These are phyloP conservation scores for Arabidopsis lyrata DNA, from an alignment of 441 rosid genomes.

Conservation along the genomic window DNA sequence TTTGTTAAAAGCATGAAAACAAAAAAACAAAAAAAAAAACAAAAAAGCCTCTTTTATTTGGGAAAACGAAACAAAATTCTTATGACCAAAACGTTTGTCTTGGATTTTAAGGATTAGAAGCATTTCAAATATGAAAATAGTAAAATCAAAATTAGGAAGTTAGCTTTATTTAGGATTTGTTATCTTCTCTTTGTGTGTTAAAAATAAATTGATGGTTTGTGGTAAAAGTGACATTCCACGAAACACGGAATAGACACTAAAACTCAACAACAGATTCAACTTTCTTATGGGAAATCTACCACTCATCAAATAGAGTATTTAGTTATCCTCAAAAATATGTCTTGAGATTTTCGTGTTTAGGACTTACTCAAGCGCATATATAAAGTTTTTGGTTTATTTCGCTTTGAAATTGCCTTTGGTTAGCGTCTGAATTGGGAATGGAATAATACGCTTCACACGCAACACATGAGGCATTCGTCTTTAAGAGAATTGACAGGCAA, in stretches of 20 bases:
- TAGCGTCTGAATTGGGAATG: no score
- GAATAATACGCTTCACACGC: no score
- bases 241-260: slow-evolving; percentile 33
- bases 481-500: no score
- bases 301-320: slow-evolving; percentile 26
- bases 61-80: slow-evolving; percentile 18
- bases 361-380: no score
- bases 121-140: slow-evolving; percentile 34
- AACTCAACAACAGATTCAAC: slow-evolving; percentile 34
- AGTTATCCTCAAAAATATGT: slow-evolving; percentile 6
- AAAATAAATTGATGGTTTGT: slow-evolving; percentile 37
- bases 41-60: not conserved
- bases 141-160: slow-evolving; percentile 25
- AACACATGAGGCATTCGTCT: no score
- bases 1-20: slow-evolving; percentile 3
- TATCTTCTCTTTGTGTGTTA: slow-evolving; percentile 5
- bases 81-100: slow-evolving; percentile 1
- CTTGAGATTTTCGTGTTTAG: no score
- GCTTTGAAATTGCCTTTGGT: no score
- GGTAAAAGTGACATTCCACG: slow-evolving; percentile 26
- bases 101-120: slow-evolving; percentile 36
- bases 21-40: not conserved
- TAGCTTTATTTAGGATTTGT: slow-evolving; percentile 28
- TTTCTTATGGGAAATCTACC: slow-evolving; percentile 28
- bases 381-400: no score